Evolutionary conservation across 2,329 filamentous ascomycete genomes (phyloP).

Genomic region (Paracoccidioides brasiliensis): DNA sequence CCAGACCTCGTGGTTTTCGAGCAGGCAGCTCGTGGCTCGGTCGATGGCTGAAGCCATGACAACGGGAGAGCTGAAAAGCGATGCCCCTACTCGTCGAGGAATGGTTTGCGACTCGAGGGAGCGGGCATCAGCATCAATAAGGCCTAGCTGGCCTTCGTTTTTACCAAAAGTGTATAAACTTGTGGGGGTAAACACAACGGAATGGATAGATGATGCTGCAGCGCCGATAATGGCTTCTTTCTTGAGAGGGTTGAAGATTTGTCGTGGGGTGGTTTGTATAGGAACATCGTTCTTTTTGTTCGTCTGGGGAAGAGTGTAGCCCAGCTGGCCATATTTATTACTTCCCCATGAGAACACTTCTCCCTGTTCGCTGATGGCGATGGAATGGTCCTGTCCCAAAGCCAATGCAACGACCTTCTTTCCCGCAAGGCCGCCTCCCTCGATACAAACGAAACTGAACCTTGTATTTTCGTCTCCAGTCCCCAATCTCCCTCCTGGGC

Average conservation of each 20-base stretch:
- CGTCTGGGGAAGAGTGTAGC: constrained; percentile 58
- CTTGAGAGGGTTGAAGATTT: constrained; percentile 84
- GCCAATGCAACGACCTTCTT: constrained; percentile 66
- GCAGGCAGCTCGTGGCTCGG: constrained; percentile 69
- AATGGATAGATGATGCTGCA: constrained; percentile 82
- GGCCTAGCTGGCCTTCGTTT: constrained; percentile 82
- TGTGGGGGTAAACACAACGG: constrained; percentile 68
- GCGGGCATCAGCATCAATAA: constrained; percentile 89
- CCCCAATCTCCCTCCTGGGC: constrained; percentile 76
- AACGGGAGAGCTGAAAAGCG: constrained; percentile 61
- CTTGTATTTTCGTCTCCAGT: constrained; percentile 80
- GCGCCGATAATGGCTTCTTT: constrained; percentile 69
- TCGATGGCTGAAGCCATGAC: constrained; percentile 77
- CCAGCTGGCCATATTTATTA: constrained; percentile 73
- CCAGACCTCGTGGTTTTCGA: constrained; percentile 80
- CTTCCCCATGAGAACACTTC: constrained; percentile 92
- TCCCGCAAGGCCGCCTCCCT: constrained; percentile 57
- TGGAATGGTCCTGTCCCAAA: constrained; percentile 79
- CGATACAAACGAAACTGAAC: constrained; percentile 73
- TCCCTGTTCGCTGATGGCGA: constrained; percentile 75
- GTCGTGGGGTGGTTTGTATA: constrained; percentile 65
- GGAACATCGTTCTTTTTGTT: constrained; percentile 64
- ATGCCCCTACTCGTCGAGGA: constrained; percentile 78
- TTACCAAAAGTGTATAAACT: constrained; percentile 90
- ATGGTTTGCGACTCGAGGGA: constrained; percentile 72